Base-by-base conservation (phyloP, 2,329 filamentous ascomycete species). In the Elsinoe australis region DNA sequence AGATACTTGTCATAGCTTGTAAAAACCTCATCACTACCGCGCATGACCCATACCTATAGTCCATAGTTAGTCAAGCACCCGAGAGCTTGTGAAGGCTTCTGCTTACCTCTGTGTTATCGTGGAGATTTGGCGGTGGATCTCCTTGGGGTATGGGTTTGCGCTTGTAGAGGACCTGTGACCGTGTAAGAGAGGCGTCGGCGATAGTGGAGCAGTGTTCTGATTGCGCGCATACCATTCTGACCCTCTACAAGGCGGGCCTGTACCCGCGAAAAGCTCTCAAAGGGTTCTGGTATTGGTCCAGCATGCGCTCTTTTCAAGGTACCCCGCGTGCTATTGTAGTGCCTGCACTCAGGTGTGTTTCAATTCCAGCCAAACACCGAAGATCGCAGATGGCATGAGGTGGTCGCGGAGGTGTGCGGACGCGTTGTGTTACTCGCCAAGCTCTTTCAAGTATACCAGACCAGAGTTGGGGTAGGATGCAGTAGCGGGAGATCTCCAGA, bases 31-130 rank as follows among this genome's bases (percentile, higher is more conserved):
- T 85, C 86, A 10, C 92, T 96, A 66, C 89, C 81, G 49, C 82
- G 75, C 54, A 98, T 95, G 54, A 87, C 79, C 87, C 88, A 98
- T 49, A 96, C 82, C 89, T 95, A 62, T n/a, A n/a, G n/a, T n/a
- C n/a, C n/a, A 14, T 48, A 14, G 7, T 29, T 6, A 7, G 26
- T 29, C 26, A 51, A 39, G 49, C n/a, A 15, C 17, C n/a, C n/a
- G n/a, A n/a, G n/a, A n/a, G n/a, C n/a, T n/a, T n/a, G n/a, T n/a
- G n/a, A n/a, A n/a, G n/a, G n/a, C n/a, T n/a, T n/a, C n/a, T n/a
- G n/a, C 76, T 58, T 75, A 90, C 89, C 78, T 96, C 88, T 58
- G 79, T 75, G 59, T 85, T 80, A 56, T 94, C 87, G 72, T 92
- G 82, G 57, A 88, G 76, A 56, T 90, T 78, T 46, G 77, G 71